These are phyloP conservation scores for Epichloe elymi DNA, from an alignment of 2,329 filamentous ascomycete species.

Conservation along the genomic window DNA sequence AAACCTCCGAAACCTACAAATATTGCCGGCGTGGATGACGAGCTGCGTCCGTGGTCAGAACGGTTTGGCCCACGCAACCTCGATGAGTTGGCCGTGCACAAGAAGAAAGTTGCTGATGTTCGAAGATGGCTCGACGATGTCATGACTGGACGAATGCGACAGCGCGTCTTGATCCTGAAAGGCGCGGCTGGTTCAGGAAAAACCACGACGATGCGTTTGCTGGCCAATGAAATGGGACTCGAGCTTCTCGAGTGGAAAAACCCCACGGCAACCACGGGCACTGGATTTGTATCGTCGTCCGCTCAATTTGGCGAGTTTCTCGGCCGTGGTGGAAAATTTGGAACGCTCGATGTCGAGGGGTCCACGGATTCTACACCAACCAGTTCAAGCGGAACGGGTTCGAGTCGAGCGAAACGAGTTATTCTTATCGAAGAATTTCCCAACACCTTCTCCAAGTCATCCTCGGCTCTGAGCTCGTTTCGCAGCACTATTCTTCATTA, in stretches of 20 bases:
- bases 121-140: slow-evolving; percentile 69
- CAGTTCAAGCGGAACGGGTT: slow-evolving; percentile 9
- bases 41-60: slow-evolving; percentile 74
- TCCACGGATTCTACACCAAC: slow-evolving; percentile 15
- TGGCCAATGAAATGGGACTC: slow-evolving; percentile 64
- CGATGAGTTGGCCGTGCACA: slow-evolving; percentile 84
- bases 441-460: slow-evolving; percentile 56
- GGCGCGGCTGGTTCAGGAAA: slow-evolving; percentile 87
- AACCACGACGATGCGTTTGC: slow-evolving; percentile 69
- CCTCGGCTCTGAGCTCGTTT: slow-evolving; percentile 54
- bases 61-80: slow-evolving; percentile 63
- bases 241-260: slow-evolving; percentile 87
- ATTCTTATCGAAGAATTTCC: slow-evolving; percentile 76
- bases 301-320: slow-evolving; percentile 89
- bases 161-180: slow-evolving; percentile 73
- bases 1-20: slow-evolving; percentile 24
- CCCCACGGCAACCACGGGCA: slow-evolving; percentile 47
- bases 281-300: slow-evolving; percentile 55
- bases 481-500: slow-evolving; percentile 63
- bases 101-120: slow-evolving; percentile 84
- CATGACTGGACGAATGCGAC: slow-evolving; percentile 47
- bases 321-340: slow-evolving; percentile 66
- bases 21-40: slow-evolving; percentile 27
- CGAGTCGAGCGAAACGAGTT: slow-evolving; percentile 31
- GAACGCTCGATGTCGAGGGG: slow-evolving; percentile 44